Evolutionary conservation across 2,329 filamentous ascomycete species (phyloP), one percentile per base, ranked within the genome.

Genomic region (Chalara sp.): DNA sequence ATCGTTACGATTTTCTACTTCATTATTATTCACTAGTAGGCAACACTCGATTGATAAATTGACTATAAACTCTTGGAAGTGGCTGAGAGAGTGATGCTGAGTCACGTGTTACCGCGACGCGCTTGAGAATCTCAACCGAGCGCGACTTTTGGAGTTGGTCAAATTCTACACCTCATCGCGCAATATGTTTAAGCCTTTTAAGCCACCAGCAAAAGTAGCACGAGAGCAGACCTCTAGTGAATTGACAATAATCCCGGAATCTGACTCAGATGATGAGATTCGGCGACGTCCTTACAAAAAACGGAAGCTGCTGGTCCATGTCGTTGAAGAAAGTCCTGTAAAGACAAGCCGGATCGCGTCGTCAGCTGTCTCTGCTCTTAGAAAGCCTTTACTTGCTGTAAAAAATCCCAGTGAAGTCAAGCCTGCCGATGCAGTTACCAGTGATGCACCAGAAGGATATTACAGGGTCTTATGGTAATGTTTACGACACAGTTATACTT

Each of bases 121-220:
- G 40, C 13, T 13, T 43, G 40, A n/a, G 2, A 10, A 12, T 43
- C 29, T 31, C 6, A 21, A 31, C 8, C 3, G 30, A 45, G 6
- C 7, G 12, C 12, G 6, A 45, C 32, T 10, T 7, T 32, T 39
- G 32, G 4, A 2, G 21, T 21, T 21, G 21, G 21, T 21, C 21
- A 21, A 21, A 21, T 21, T 21, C 21, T 21, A 21, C 21, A 21
- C 21, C 21, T 21, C 21, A 21, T 21, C 21, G 21, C 21, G 21
- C 40, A 58, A 43, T n/a, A 65, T 66, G 63, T 63, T 58, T 49
- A 67, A 67, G 49, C 63, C 64, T 47, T 66, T 67, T 50, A 63
- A 63, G 48, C 62, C 62, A 21, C 63, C 63, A 33, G 53, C 62
- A 7, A 54, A 60, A 1, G 62, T 61, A 47, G 58, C 44, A 35